Evolutionary conservation across 2,329 filamentous ascomycete species (phyloP).

Genomic region (Claviceps fusiformis): DNA sequence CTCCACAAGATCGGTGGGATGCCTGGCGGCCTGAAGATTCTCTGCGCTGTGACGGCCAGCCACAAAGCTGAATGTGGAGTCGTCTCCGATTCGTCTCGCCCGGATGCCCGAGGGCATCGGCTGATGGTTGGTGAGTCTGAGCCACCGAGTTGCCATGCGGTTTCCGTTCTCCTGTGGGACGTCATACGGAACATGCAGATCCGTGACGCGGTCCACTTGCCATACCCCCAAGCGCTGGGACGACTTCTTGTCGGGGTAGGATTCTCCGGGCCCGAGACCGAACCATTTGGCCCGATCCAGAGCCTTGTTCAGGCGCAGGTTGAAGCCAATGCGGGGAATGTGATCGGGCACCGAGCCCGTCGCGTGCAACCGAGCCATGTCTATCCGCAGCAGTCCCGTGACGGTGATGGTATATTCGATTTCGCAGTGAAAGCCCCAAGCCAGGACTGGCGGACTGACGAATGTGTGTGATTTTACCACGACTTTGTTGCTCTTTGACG

Average conservation of each 20-base stretch:
- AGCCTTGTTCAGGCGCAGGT: conserved; percentile 33
- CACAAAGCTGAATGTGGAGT: conserved; percentile 34
- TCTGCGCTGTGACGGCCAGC: conserved; percentile 38
- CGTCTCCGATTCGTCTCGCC: conserved; percentile 9
- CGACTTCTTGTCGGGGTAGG: conserved; percentile 47
- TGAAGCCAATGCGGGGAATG: conserved; percentile 48
- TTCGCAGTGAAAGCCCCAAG: conserved; percentile 40
- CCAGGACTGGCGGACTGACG: conserved; percentile 44
- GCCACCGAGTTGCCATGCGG: conserved; percentile 44
- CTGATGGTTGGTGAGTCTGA: conserved; percentile 21
- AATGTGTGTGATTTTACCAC: conserved; percentile 39
- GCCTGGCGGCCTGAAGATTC: conserved; percentile 42
- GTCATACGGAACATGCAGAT: conserved; percentile 46
- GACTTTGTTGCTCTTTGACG: conserved; percentile 27
- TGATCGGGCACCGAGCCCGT: conserved; percentile 37
- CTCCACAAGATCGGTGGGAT: conserved; percentile 48
- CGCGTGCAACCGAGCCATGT: conserved; percentile 28
- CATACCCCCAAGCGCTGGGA: conserved; percentile 41
- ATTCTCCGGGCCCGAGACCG: conserved; percentile 50
- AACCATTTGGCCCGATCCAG: conserved; percentile 43
- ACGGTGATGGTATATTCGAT: conserved; percentile 38
- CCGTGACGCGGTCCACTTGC: conserved; percentile 24
- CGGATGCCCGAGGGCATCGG: conserved; percentile 9
- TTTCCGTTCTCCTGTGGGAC: conserved; percentile 58
- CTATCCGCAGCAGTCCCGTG: conserved; percentile 30